Evolutionary conservation across 78 protist species (phyloP).

Genomic region (Chrysochromulina tobinii): DNA sequence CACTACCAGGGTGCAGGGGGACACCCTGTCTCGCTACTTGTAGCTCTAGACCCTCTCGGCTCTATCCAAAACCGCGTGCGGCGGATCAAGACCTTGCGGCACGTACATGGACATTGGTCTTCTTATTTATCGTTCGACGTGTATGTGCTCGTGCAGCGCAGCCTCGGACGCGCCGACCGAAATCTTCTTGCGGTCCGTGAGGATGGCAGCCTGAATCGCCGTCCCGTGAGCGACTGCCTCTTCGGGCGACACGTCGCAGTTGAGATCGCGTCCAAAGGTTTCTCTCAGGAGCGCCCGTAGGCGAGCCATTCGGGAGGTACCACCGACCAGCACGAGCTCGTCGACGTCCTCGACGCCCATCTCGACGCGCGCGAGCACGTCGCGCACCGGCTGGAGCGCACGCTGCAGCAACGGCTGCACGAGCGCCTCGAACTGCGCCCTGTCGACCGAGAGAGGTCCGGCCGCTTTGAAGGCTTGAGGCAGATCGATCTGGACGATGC

Average conservation of each 20-base stretch:
- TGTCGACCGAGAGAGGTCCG: background rate
- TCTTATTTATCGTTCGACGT: background rate
- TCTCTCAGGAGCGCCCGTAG: slow-evolving; percentile 63
- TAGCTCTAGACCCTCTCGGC: no score
- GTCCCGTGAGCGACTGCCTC: slow-evolving; percentile 98
- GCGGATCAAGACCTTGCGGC: no score
- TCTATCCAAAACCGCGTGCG: no score
- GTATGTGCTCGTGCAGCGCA: background rate
- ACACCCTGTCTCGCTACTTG: no score
- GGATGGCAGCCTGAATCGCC: slow-evolving; percentile 96
- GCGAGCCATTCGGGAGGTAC: slow-evolving; percentile 89
- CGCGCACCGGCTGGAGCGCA: slow-evolving; percentile 86
- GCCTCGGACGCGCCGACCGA: slow-evolving; percentile 27
- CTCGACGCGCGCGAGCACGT: background rate
- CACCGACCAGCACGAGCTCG: slow-evolving; percentile 98
- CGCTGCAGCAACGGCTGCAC: slow-evolving; percentile 85
- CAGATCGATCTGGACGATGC: background rate
- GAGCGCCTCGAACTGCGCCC: slow-evolving; percentile 89
- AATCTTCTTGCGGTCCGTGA: slow-evolving; percentile 35
- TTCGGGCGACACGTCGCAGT: slow-evolving; percentile 95
- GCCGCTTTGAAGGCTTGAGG: no score
- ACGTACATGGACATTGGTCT: no score
- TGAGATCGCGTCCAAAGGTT: slow-evolving; percentile 93
- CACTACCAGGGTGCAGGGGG: no score
- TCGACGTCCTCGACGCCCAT: slow-evolving; percentile 61